A percentile compares a stretch with the other conserved stretches of the same genome.
phyloP scores from a whole-genome alignment of 257 asterid genomes.

The Prunella vulgaris region DNA sequence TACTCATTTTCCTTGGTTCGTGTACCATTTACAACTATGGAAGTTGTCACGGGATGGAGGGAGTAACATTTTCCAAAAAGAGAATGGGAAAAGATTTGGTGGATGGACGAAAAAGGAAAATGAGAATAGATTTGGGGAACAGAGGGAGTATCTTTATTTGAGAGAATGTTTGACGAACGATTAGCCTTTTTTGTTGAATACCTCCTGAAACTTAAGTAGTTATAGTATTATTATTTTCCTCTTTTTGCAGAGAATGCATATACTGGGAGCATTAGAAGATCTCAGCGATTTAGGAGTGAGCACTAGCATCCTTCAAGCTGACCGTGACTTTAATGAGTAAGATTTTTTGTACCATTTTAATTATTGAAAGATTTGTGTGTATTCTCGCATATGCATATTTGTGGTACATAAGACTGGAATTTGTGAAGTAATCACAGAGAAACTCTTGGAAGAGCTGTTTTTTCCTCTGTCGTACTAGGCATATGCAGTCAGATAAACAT shows the following conservation, averaged over 20 bases:
- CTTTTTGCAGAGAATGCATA: slow-evolving; percentile 65
- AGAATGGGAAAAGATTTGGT: no score
- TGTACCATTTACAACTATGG: no score
- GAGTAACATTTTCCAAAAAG: no score
- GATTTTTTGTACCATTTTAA: slow-evolving; percentile 24
- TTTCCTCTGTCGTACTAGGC: background rate
- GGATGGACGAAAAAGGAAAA: no score
- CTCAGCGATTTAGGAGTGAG: slow-evolving; percentile 54
- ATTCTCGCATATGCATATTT: background rate
- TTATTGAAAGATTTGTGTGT: background rate
- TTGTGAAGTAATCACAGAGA: slow-evolving; percentile 6
- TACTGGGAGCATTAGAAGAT: slow-evolving; percentile 76
- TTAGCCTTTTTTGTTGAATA: background rate
- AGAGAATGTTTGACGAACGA: background rate
- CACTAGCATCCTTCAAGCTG: slow-evolving; percentile 42
- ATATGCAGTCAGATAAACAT: background rate
- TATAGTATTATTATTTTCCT: background rate
- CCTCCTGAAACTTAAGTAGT: background rate
- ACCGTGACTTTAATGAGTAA: slow-evolving; percentile 87
- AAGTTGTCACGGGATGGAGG: no score
- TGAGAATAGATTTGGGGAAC: no score
- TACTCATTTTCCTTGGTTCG: no score
- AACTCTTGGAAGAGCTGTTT: slow-evolving; percentile 6
- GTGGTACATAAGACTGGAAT: background rate
- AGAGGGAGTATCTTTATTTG: no score